phyloP scores from a whole-genome alignment of 2,329 filamentous ascomycete genomes.

The Pseudopyricularia javanii region DNA sequence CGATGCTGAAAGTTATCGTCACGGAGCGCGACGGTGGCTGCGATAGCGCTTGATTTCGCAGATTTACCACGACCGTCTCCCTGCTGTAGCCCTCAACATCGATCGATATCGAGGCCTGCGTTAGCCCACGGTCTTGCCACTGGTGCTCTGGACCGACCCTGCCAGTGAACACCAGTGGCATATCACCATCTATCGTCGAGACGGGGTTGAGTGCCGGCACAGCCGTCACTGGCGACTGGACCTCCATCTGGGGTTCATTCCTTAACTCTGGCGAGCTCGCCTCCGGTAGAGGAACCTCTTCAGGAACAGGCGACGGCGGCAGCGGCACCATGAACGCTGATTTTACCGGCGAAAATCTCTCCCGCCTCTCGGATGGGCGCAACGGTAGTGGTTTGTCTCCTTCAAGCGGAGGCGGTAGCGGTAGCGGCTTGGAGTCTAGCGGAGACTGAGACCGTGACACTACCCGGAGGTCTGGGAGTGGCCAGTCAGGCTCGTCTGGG shows the following conservation, averaged over 20 bases:
- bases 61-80: not conserved
- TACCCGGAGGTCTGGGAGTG: not conserved
- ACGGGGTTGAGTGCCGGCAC: not conserved
- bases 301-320: not conserved
- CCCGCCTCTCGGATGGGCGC: not conserved
- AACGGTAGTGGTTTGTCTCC: not conserved
- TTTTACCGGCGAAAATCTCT: not conserved
- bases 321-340: not conserved
- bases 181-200: not conserved
- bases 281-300: not conserved
- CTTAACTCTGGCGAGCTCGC: not conserved
- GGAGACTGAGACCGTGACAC: not conserved
- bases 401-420: not conserved
- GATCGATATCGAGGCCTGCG: slow-evolving; percentile 1
- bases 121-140: not conserved
- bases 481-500: slow-evolving; percentile 2
- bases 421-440: not conserved
- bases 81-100: slow-evolving; percentile 2
- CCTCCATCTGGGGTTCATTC: not conserved
- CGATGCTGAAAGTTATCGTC: not conserved
- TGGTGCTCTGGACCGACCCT: not conserved
- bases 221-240: not conserved
- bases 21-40: not conserved
- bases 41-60: not conserved
- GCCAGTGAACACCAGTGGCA: not conserved